Conservation (phyloP, 768 basidiomycete genomes). For the Myochromella boudieri region DNA sequence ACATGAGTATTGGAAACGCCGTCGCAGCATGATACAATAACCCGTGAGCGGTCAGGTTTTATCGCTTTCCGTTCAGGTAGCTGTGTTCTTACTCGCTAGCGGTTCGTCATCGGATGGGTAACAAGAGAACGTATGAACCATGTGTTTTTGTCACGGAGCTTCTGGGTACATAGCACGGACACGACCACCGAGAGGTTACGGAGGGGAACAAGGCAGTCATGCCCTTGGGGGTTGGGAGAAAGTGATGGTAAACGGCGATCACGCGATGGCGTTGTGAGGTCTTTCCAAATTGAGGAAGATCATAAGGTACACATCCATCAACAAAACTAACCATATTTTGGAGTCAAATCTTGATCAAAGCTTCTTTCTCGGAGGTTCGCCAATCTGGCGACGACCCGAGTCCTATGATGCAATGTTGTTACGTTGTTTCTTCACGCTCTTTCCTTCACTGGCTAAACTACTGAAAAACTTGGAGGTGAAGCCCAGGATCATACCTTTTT, state of each 20-base stretch:
- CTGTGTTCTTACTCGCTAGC: background rate
- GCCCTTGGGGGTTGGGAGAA: too few relatives aligned
- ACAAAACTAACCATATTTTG: background rate
- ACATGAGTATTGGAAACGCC: too few relatives aligned
- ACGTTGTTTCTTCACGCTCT: too few relatives aligned
- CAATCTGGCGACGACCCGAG: background rate
- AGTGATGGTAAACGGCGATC: background rate
- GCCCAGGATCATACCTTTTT: slow-evolving; percentile 2
- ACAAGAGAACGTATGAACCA: background rate
- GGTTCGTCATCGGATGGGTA: background rate
- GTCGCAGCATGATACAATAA: slow-evolving; percentile 4
- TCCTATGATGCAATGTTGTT: background rate
- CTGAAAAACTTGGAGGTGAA: background rate
- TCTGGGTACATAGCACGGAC: background rate
- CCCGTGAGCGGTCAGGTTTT: slow-evolving; percentile 9
- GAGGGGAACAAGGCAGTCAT: too few relatives aligned
- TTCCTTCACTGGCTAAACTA: slow-evolving; percentile 5
- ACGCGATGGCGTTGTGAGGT: background rate
- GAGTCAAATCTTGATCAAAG: too few relatives aligned
- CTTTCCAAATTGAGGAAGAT: background rate
- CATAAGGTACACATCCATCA: background rate
- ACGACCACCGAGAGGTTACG: background rate
- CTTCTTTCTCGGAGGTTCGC: too few relatives aligned
- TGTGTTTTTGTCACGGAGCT: slow-evolving; percentile 3
- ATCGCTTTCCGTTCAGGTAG: background rate